Base-by-base conservation (phyloP, 495 filamentous ascomycete genomes). In the Niebla homalea region DNA sequence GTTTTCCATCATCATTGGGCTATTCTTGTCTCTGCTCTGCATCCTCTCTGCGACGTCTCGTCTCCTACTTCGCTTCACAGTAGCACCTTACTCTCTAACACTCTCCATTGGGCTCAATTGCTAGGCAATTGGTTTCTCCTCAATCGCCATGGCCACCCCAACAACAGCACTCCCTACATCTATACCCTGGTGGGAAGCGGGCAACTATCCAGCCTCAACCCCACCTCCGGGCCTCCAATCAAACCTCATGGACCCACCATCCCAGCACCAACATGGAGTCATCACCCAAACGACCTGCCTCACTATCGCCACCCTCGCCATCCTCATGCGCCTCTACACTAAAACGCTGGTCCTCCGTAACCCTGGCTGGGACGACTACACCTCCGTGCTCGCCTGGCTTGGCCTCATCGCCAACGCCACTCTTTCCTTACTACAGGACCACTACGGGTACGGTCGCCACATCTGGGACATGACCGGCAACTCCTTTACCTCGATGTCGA, bases 381-480 rank as follows among this genome's bases (percentile, higher is more conserved):
- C 25, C 22, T 22, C n/a, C 3, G 0, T 40, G 7, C 10, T 42
- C 10, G 15, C 36, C n/a, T 49, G 40, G 25, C 5, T 56, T 7
- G 49, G 48, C 3, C 42, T 50, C 8, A 46, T 56, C n/a, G 43
- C 18, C 4, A 18, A 39, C 19, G 23, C 29, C 14, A 41, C 37
- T 14, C 16, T 56, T 2, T 21, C 29, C 36, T 15, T 44, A 5
- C 16, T 26, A 18, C 37, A 42, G 18, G 54, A 55, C 36, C 26
- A 43, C 29, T 41, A 56, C 25, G 56, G 56, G 16, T 54, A 62
- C 35, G 65, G 65, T 23, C 57, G 51, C 21, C 64, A 69, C 46
- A 54, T 64, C 49, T 64, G 58, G 57, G 60, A 63, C 52, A 58
- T 66, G 6, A 54, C 54, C 3, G 22, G 50, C 1, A n/a, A 23